Percentiles rank a stretch among this genome's conserved stretches.
These are phyloP conservation scores for Salix udensis DNA, from an alignment of 345 rosid genomes.

Conservation along the genomic window DNA sequence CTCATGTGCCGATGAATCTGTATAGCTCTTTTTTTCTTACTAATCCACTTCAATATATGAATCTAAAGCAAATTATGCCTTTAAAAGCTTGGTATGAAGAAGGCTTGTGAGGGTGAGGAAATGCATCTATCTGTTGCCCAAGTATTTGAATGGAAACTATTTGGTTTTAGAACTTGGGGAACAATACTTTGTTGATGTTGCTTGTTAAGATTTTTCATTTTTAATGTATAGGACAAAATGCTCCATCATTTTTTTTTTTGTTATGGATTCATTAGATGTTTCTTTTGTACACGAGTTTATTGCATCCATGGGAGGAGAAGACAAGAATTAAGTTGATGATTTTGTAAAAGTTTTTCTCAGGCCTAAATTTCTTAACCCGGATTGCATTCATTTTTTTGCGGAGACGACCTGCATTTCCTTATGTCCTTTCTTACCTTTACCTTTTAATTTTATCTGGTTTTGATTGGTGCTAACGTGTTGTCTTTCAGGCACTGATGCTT, in stretches of 20 bases:
- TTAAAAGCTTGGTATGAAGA: not conserved
- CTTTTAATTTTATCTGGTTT: not conserved
- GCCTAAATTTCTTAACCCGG: not conserved
- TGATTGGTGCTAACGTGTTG: not conserved
- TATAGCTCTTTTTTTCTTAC: not conserved
- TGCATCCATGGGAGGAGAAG: not conserved
- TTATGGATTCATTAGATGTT: not conserved
- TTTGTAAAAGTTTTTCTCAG: not conserved
- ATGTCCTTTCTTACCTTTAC: not conserved
- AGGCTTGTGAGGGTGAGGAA: not conserved
- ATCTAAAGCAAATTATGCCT: not conserved
- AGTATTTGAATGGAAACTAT: not conserved
- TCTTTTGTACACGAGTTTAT: not conserved
- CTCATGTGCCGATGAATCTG: not conserved
- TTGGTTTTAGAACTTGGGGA: not conserved
- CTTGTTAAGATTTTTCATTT: too few species aligned
- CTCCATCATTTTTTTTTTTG: not conserved
- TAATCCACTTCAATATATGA: not conserved
- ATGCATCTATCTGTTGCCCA: not conserved
- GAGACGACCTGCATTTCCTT: not conserved
- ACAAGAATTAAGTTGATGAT: not conserved
- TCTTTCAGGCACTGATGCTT: not conserved
- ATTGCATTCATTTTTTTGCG: not conserved
- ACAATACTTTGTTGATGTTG: too few species aligned
- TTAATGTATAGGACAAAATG: not conserved